These are phyloP conservation scores for Didymosphaeria variabile DNA, from an alignment of 2,329 filamentous ascomycete genomes.

Conservation along the genomic window DNA sequence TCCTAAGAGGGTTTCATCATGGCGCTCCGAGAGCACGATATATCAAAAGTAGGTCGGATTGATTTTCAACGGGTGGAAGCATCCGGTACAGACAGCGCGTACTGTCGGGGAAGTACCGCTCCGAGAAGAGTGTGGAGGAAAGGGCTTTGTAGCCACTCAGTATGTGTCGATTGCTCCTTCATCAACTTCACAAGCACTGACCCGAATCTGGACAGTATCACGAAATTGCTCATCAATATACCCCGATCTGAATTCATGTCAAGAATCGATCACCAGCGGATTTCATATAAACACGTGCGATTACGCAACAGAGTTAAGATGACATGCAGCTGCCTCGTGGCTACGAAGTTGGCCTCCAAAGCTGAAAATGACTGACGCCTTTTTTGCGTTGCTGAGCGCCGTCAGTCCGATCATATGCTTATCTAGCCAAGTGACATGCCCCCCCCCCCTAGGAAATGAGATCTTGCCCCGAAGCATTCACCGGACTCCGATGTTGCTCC, in stretches of 20 bases:
- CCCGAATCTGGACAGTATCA: conserved; percentile 9
- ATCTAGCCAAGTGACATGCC: not conserved
- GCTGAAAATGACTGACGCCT: not conserved
- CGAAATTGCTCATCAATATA: conserved; percentile 12
- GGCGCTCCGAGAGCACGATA: not conserved
- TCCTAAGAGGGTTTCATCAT: conserved; percentile 25
- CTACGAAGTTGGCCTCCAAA: not conserved
- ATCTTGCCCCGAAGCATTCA: not conserved
- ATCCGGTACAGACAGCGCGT: conserved; percentile 2
- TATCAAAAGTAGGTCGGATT: conserved; percentile 1
- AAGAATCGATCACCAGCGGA: not conserved
- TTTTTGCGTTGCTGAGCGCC: not conserved
- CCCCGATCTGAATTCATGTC: not conserved
- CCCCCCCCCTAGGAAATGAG: not conserved
- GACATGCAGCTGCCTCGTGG: too few species aligned
- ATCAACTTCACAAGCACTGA: not conserved
- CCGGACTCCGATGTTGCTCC: conserved; percentile 12
- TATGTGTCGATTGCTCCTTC: conserved; percentile 24
- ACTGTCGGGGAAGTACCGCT: conserved; percentile 26
- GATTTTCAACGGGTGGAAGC: conserved; percentile 2
- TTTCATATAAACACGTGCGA: not conserved
- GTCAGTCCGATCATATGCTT: not conserved
- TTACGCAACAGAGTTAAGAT: not conserved
- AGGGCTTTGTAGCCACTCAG: conserved; percentile 44
- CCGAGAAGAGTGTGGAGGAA: conserved; percentile 46